These are phyloP conservation scores for Wickerhamomyces bisporus DNA, from an alignment of 805 yeast species.

Conservation along the genomic window DNA sequence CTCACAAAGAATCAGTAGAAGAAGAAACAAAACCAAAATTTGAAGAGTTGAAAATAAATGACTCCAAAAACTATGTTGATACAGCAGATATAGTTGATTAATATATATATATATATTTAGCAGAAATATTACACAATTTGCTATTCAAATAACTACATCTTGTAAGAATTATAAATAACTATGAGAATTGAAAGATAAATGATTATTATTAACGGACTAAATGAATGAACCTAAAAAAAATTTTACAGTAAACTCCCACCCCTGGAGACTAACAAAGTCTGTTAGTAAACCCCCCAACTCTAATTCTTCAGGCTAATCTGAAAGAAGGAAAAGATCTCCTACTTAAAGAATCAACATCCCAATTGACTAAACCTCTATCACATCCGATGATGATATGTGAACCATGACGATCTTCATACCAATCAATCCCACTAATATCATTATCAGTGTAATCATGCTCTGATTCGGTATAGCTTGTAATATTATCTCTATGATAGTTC, in stretches of 20 bases:
- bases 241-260: too few relatives aligned
- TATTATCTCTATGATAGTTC: constrained; percentile 7
- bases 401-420: constrained; percentile 47
- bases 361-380: constrained; percentile 60
- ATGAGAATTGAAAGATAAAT: too few relatives aligned
- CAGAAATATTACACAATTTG: too few relatives aligned
- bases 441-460: constrained; percentile 30
- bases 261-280: too few relatives aligned
- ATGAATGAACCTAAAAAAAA: too few relatives aligned
- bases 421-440: constrained; percentile 59
- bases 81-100: constrained; percentile 40
- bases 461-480: constrained; percentile 5
- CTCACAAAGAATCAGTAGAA: constrained; percentile 9
- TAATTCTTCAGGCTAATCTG: constrained; percentile 35
- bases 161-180: too few relatives aligned
- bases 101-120: too few relatives aligned
- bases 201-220: too few relatives aligned
- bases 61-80: constrained; percentile 6
- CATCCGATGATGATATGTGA: constrained; percentile 55
- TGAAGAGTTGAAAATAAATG: constrained; percentile 15
- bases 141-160: too few relatives aligned
- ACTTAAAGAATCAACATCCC: constrained; percentile 65
- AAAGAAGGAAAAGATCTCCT: constrained; percentile 58
- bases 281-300: too few relatives aligned
- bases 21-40: constrained; percentile 7